Base-by-base conservation (phyloP, 441 rosid genomes). In the Manihot esculenta region DNA sequence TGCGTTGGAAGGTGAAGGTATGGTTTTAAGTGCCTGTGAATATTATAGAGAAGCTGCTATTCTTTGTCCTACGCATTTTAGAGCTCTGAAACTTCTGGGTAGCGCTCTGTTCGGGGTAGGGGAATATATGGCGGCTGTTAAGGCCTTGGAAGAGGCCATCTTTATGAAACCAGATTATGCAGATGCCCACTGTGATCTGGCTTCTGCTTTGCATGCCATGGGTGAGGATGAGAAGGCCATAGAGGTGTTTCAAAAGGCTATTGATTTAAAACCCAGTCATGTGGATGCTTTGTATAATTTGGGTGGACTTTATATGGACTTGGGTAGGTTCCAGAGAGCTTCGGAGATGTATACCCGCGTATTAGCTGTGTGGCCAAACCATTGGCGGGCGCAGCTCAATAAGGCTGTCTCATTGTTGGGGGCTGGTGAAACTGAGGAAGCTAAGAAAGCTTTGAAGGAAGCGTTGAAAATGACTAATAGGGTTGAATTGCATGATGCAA, bases 1-100 rank as follows among this genome's bases (percentile, higher is more conserved):
- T 62, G 87, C 97, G 0, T 82, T 90, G 7, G 99, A 94, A 85
- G 97, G 92, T 1, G 97, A 92, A 87, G 97, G 99, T 85, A 88
- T 92, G 99, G 92, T 90, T 82, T 84, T 92, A 76, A 90, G 97
- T 79, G 97, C 97, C 74, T 94, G 97, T 73, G 97, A 94, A 82
- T 92, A 94, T 80, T 94, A 92, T 69, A 88, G 97, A 74, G 99
- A 94, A 77, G 97, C 99, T 78, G 99, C 97, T 20, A 92, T 94
- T 76, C 88, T 94, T 23, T 90, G 94, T 77, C 96, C 99, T 10
- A 88, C 96, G 35, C 97, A 94, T 89, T 94, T 82, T 85, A 89
- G 99, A 77, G 99, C 99, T 24, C 79, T 94, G 82, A 94, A 92
- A 75, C 90, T 92, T 20, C 65, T 90, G 80, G 99, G 99, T 41